Evolutionary conservation across 2,329 filamentous ascomycete species (phyloP), one percentile per base, ranked within the genome.

Genomic region (Pleomassaria siparia): DNA sequence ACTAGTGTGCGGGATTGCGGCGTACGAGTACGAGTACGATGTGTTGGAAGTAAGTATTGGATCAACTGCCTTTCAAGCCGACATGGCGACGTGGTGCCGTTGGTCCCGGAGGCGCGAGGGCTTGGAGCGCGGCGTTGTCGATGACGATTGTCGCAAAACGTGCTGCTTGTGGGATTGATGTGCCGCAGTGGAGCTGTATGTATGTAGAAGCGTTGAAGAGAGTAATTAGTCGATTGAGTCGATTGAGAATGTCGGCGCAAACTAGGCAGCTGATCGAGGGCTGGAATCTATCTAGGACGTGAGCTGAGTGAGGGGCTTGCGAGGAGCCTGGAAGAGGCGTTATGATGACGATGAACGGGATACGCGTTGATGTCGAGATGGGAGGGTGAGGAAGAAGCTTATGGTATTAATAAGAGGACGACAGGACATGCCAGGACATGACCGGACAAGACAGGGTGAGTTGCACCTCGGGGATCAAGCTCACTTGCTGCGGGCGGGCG

Each of bases 1-100:
- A 13, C 16, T 18, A 16, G 22, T 28, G 37, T 24, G 37, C 37
- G 24, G n/a, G 13, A 29, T 28, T 3, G 24, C 9, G 22, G 13
- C 24, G n/a, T 21, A 7, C 18, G 35, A 37, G 7, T 6, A 20
- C 20, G 35, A n/a, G n/a, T n/a, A n/a, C n/a, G n/a, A n/a, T n/a
- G n/a, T n/a, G n/a, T n/a, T 13, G 15, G 18, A 24, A 24, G 35
- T 20, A 24, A 20, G 18, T 10, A 37, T n/a, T 37, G 35, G 3
- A 22, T 37, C 18, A 22, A 37, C 16, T 6, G 16, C 21, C 26
- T 13, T 10, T 42, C 40, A 42, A 15, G 28, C 15, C 15, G 40
- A 12, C 40, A 42, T 42, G 26, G 40, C 40, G 40, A 15, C 10
- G 35, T 12, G 9, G 35, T 37, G 35, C 35, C 35, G 35, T 37